Base-by-base conservation (phyloP, 345 rosid genomes). In the Melastoma malabathricum region DNA sequence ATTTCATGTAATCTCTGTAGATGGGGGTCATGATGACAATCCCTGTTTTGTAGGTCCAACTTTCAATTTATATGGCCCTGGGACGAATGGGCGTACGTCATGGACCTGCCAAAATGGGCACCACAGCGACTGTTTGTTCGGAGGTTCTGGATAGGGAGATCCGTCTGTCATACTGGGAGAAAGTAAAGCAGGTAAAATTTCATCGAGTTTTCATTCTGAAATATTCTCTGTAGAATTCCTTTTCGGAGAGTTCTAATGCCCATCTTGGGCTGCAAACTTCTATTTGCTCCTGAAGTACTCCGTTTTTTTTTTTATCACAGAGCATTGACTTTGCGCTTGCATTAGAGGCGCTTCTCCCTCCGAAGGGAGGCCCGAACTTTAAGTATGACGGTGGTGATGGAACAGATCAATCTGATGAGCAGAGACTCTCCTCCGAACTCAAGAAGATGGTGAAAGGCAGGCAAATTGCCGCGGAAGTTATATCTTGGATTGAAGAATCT, bases 41-140 rank as follows among this genome's bases (percentile, higher is more conserved):
- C 23, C 31, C 12, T 19, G 12, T 43, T 56, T 62, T 60, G 31
- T 78, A 92, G 99, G 64, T 92, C 99, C 57, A 92, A 92, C 68
- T 92, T 92, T 62, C 97, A 92, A 59, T 88, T 87, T 73, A 88
- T 88, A 60, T 92, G 98, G 98, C 98, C 98, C 10, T 92, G 98
- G 98, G 98, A 92, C 68, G 98, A 92, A 67, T 92, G 98, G 98
- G 95, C 86, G 52, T 78, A 75, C 76, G 98, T 92, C 58, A 64
- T 92, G 61, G 94, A 79, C 65, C 94, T 92, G 52, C 97, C 97
- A 63, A 83, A 81, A 66, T 92, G 98, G 98, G 97, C 94, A 23
- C 98, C 98, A 38, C 89, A 92, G 68, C 95, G 94, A 25, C 90
- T 81, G 18, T 92, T 92, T 78, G 98, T 92, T 56, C 94, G 75